Percentiles rank a stretch among this genome's conserved stretches.
These are phyloP conservation scores for Pestalotiopsis fici DNA, from an alignment of 2,329 filamentous ascomycete genomes.

Conservation along the genomic window DNA sequence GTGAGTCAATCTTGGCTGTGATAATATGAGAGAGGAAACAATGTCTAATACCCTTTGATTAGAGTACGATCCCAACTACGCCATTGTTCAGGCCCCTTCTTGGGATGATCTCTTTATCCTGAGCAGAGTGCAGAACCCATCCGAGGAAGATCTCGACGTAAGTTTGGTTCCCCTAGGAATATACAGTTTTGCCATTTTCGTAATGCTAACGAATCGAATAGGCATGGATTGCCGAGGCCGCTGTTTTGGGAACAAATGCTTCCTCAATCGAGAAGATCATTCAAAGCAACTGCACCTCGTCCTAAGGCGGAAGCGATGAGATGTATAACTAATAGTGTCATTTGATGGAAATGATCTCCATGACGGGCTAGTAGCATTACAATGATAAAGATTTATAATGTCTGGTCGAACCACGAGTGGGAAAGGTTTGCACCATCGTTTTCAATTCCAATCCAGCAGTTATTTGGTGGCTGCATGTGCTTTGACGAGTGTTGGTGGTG, in stretches of 20 bases:
- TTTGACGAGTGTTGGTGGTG: too few species aligned
- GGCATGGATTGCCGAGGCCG: conserved; percentile 7
- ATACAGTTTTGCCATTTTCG: too few species aligned
- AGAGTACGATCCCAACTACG: conserved; percentile 18
- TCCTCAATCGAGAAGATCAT: not conserved
- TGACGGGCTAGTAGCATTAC: not conserved
- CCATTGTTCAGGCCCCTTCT: conserved; percentile 19
- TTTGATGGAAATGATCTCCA: not conserved
- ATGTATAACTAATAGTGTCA: too few species aligned
- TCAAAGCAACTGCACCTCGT: conserved; percentile 7
- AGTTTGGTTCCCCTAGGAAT: too few species aligned
- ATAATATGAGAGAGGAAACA: not conserved
- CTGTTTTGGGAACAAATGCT: not conserved
- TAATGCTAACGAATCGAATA: not conserved
- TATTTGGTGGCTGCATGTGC: too few species aligned
- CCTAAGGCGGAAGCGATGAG: not conserved
- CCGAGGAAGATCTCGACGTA: conserved; percentile 15
- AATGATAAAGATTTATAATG: not conserved
- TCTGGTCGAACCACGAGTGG: not conserved
- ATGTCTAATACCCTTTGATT: not conserved
- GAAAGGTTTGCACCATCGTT: not conserved
- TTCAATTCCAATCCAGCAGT: too few species aligned
- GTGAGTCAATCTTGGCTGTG: conserved; percentile 8
- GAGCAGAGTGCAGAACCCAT: conserved; percentile 17
- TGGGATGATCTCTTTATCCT: conserved; percentile 17